Percentiles rank a stretch among this genome's conserved stretches.
These are phyloP conservation scores for Monascus ruber DNA, from an alignment of 2,329 filamentous ascomycete species.

Conservation along the genomic window DNA sequence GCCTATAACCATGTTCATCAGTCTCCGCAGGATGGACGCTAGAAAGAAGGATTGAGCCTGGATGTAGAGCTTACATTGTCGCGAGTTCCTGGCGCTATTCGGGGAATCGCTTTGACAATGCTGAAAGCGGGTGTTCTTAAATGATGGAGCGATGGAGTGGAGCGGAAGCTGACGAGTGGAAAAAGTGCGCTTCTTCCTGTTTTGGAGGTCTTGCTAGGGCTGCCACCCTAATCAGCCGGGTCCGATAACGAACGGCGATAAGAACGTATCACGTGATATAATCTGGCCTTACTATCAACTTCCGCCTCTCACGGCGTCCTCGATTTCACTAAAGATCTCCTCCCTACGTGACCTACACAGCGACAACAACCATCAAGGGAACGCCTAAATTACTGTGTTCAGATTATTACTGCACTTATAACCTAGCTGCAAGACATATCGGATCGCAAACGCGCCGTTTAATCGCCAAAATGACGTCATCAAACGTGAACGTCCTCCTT, in stretches of 20 bases:
- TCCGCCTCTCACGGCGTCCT: no score
- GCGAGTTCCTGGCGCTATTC: slow-evolving; percentile 43
- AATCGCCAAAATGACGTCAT: slow-evolving; percentile 41
- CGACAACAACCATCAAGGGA: no score
- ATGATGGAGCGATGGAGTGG: slow-evolving; percentile 20
- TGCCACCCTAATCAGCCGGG: slow-evolving; percentile 16
- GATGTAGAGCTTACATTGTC: slow-evolving; percentile 34
- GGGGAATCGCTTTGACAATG: slow-evolving; percentile 43
- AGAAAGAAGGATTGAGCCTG: slow-evolving; percentile 1
- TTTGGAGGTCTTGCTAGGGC: slow-evolving; percentile 18
- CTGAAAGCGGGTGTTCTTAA: slow-evolving; percentile 26
- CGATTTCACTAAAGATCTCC: no score
- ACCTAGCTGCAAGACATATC: no score
- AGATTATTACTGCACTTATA: no score
- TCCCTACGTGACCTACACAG: no score
- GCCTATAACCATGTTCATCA: slow-evolving; percentile 43
- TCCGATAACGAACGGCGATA: slow-evolving; percentile 1
- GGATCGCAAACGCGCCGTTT: neutral
- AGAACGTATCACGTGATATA: slow-evolving; percentile 3
- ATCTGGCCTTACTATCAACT: no score
- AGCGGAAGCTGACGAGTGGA: slow-evolving; percentile 13
- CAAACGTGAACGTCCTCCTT: slow-evolving; percentile 67
- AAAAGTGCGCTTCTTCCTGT: slow-evolving; percentile 26
- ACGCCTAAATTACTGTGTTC: no score
- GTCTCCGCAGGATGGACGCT: slow-evolving; percentile 2